phyloP scores from a whole-genome alignment of 2,329 filamentous ascomycete genomes.

The Lachnellula suecica region DNA sequence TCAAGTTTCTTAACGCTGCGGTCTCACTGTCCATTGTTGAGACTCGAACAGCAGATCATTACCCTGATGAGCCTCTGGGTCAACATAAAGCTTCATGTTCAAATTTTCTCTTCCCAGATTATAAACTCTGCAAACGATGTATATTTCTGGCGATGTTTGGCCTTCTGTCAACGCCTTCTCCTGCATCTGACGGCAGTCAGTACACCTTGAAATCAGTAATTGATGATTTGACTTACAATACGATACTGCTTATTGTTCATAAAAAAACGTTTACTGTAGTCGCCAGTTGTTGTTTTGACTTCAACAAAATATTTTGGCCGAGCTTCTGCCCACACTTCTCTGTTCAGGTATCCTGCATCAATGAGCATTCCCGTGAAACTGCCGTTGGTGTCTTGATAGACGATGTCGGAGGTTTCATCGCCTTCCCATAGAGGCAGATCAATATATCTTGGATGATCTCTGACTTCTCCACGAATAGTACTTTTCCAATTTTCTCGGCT shows the following conservation, averaged over 20 bases:
- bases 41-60: constrained; percentile 21
- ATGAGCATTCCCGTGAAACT: constrained; percentile 37
- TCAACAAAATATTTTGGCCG: constrained; percentile 47
- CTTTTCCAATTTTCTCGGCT: constrained; percentile 45
- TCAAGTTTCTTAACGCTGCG: no score
- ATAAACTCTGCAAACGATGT: constrained; percentile 42
- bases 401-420: constrained; percentile 46
- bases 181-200: neutral
- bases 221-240: constrained; percentile 34
- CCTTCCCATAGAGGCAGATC: constrained; percentile 41
- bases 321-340: constrained; percentile 26
- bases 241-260: constrained; percentile 46
- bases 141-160: constrained; percentile 30
- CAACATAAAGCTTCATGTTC: constrained; percentile 38
- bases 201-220: neutral
- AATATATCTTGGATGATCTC: constrained; percentile 38
- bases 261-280: constrained; percentile 42
- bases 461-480: constrained; percentile 42
- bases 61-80: constrained; percentile 32
- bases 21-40: constrained; percentile 20
- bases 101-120: constrained; percentile 34
- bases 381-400: constrained; percentile 40
- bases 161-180: constrained; percentile 25
- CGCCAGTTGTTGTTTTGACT: constrained; percentile 47
- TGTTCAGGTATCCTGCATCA: constrained; percentile 34